Percentiles rank a stretch among this genome's conserved stretches.
phyloP scores from a whole-genome alignment of 306 rosid species.

The Luffa aegyptiaca region DNA sequence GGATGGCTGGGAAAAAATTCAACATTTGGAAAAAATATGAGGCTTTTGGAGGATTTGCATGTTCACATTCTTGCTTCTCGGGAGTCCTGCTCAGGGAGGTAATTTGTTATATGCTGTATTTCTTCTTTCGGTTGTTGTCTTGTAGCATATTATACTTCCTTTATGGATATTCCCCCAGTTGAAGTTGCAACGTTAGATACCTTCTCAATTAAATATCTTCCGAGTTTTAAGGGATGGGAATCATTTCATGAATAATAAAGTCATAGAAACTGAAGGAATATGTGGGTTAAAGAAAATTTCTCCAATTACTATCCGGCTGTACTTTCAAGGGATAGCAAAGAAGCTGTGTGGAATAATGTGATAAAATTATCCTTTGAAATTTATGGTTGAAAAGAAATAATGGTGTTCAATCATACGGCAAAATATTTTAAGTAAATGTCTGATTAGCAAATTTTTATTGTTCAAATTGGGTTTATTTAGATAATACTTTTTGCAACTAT shows the following conservation, averaged over 20 bases:
- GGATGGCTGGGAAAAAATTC: slow-evolving; percentile 98
- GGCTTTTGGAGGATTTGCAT: slow-evolving; percentile 90
- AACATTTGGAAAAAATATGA: slow-evolving; percentile 57
- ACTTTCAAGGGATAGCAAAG: neutral
- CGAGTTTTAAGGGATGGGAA: neutral
- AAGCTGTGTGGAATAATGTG: neutral
- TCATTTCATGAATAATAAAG: neutral
- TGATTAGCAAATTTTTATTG: neutral
- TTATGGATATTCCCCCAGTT: neutral
- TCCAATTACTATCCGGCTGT: neutral
- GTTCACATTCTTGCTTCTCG: slow-evolving; percentile 89
- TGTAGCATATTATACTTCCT: slow-evolving; percentile 1
- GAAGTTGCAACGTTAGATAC: neutral
- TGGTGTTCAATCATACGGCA: neutral
- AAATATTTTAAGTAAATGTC: neutral
- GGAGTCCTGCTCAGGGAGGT: slow-evolving; percentile 76
- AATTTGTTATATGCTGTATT: neutral
- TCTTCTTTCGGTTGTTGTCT: slow-evolving; percentile 3
- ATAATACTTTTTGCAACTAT: neutral
- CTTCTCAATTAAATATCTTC: neutral
- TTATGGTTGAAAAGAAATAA: neutral
- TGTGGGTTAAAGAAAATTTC: neutral
- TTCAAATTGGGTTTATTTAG: neutral
- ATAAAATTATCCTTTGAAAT: neutral
- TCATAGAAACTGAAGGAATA: neutral